Conservation (phyloP, 2,329 filamentous ascomycete species). For the Blastomyces percursus region DNA sequence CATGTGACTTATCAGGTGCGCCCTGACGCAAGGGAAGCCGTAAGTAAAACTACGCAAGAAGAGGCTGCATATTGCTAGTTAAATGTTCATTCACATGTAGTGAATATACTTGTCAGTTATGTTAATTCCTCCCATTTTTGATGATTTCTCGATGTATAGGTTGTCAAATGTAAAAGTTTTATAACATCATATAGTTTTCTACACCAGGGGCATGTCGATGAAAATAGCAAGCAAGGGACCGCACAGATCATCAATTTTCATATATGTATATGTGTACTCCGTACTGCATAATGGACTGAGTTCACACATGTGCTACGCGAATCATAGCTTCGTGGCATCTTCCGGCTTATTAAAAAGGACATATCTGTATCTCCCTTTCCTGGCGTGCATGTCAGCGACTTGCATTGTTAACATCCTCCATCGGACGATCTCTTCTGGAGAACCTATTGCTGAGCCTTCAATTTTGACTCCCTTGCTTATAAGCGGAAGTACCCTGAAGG, state of each 20-base stretch:
- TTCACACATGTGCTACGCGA: neutral
- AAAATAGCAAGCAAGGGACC: no score
- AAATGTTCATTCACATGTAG: no score
- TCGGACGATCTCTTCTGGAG: constrained; percentile 33
- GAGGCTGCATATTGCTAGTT: no score
- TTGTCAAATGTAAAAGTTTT: no score
- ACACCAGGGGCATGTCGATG: no score
- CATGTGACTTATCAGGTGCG: neutral
- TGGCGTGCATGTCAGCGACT: constrained; percentile 35
- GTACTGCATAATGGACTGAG: no score
- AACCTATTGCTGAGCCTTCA: constrained; percentile 39
- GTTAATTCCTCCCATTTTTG: no score
- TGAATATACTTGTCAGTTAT: no score
- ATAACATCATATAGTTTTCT: no score
- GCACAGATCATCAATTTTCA: neutral
- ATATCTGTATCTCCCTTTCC: constrained; percentile 39
- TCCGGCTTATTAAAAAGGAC: constrained; percentile 33
- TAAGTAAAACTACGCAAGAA: no score
- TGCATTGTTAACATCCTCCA: constrained; percentile 35
- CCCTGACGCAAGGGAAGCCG: no score
- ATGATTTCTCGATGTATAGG: no score
- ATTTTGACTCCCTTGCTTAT: constrained; percentile 47
- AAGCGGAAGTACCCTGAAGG: constrained; percentile 47
- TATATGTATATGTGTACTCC: neutral
- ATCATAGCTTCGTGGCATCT: constrained; percentile 22